Evolutionary conservation across 2,329 filamentous ascomycete genomes (phyloP).

Genomic region (Pyrenophora tritici-repentis): DNA sequence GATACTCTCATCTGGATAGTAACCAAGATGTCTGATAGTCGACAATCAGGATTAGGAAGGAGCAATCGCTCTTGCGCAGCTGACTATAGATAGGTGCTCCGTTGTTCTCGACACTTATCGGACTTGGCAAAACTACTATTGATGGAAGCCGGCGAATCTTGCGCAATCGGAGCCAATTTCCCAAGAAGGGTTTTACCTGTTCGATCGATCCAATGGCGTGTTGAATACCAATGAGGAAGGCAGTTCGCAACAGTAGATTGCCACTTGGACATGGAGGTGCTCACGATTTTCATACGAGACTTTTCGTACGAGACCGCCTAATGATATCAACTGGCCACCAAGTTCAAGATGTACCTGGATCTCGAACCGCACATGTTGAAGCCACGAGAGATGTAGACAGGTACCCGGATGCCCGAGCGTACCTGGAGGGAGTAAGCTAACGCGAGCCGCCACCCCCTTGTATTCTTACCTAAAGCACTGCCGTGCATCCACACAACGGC

Average conservation of each 20-base stretch:
- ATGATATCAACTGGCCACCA: neutral
- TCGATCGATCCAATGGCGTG: neutral
- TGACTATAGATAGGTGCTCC: neutral
- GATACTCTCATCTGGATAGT: too few relatives aligned
- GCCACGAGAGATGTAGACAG: too few relatives aligned
- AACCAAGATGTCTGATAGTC: too few relatives aligned
- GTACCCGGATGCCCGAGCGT: neutral
- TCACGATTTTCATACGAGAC: too few relatives aligned
- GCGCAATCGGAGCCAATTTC: neutral
- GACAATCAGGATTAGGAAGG: too few relatives aligned
- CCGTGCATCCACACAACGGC: slow-evolving; percentile 5
- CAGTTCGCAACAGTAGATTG: neutral
- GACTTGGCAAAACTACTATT: neutral
- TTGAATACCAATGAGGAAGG: slow-evolving; percentile 4
- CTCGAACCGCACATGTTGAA: neutral
- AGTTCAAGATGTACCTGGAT: slow-evolving; percentile 3
- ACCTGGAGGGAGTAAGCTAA: slow-evolving; percentile 3
- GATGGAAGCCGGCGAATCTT: neutral
- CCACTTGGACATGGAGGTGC: neutral
- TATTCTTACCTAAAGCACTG: slow-evolving; percentile 3
- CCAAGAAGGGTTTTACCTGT: neutral
- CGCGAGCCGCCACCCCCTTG: neutral
- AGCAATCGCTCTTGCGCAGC: neutral
- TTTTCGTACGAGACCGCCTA: neutral
- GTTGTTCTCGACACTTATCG: neutral